phyloP scores from a whole-genome alignment of 1,139 yeast species.

The Geotrichum reessii region DNA sequence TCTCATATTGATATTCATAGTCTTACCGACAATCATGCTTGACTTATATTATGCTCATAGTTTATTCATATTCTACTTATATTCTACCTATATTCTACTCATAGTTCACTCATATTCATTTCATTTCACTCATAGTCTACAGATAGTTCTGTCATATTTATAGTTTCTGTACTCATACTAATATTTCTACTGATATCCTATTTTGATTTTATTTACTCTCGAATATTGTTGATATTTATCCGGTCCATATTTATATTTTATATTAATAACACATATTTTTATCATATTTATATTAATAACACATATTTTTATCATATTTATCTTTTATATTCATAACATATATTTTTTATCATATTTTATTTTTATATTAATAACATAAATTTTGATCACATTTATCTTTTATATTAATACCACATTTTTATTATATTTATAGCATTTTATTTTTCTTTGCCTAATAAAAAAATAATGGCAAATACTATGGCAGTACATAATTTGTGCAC shows the following conservation, averaged over 20 bases:
- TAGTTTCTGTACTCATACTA: neutral
- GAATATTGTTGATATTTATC: neutral
- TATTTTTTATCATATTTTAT: no score
- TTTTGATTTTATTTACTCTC: neutral
- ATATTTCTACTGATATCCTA: constrained; percentile 3
- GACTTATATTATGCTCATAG: constrained; percentile 1
- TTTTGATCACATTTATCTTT: no score
- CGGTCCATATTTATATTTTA: neutral
- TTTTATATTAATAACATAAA: no score
- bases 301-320: no score
- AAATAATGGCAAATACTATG: neutral
- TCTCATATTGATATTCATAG: neutral
- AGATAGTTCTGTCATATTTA: no score
- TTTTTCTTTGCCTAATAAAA: no score
- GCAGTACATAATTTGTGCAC: neutral
- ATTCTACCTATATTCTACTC: neutral
- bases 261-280: neutral
- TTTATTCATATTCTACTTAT: neutral
- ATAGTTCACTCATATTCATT: neutral
- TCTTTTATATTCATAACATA: no score
- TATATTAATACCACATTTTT: no score
- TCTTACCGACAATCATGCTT: neutral
- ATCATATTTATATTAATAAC: no score
- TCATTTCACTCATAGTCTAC: neutral
- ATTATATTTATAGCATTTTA: neutral